Evolutionary conservation across 257 asterid genomes (phyloP).

Genomic region (Linaria vulgaris): DNA sequence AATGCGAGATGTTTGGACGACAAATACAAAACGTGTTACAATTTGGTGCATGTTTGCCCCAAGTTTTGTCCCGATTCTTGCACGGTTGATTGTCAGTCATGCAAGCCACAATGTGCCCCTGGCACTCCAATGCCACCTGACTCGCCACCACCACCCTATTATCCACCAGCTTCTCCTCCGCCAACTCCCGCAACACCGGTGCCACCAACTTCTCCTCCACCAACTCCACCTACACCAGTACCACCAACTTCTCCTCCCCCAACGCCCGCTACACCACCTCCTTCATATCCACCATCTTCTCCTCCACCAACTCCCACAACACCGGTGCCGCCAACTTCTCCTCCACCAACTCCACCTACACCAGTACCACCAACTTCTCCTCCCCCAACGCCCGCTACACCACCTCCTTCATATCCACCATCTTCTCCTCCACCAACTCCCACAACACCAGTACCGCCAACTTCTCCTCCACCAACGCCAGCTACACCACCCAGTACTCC

Average conservation of each 20-base stretch:
- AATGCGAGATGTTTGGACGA: conserved; percentile 40
- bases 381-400: conserved; percentile 9
- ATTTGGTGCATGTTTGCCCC: conserved; percentile 60
- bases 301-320: background rate
- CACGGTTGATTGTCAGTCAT: conserved; percentile 39
- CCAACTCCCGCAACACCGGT: conserved; percentile 1
- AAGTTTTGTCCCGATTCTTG: conserved; percentile 53
- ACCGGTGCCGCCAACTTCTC: background rate
- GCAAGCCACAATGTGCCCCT: conserved; percentile 45
- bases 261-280: background rate
- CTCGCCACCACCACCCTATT: conserved; percentile 9
- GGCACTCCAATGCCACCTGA: conserved; percentile 11
- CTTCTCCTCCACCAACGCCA: conserved; percentile 2
- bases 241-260: background rate
- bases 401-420: background rate
- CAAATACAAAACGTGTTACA: conserved; percentile 43
- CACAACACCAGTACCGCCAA: background rate
- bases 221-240: conserved; percentile 1
- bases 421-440: conserved; percentile 14
- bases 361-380: conserved; percentile 2
- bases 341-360: conserved; percentile 18
- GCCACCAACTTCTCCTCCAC: background rate
- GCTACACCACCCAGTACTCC: too few species aligned
- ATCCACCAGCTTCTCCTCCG: background rate
- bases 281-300: background rate